Evolutionary conservation across 2,329 filamentous ascomycete species (phyloP), one percentile per base, ranked within the genome.

Genomic region (Clonostachys sp.): DNA sequence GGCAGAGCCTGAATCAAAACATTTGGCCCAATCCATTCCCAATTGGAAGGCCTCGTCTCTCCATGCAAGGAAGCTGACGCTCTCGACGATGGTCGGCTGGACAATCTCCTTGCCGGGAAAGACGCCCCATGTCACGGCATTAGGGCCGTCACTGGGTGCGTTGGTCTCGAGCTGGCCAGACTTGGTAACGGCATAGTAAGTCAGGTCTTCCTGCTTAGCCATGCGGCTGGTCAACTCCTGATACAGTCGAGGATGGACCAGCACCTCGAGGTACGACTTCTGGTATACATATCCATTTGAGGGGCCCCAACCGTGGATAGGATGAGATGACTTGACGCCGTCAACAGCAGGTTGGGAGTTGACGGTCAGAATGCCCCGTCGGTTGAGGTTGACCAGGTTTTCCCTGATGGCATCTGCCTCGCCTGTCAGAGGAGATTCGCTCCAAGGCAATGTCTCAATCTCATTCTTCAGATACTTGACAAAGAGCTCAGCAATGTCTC

Each of bases 11-110:
- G 85, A 76, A 36, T 91, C 82, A 62, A 95, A 90, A 64, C 94
- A 99, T 60, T 89, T 89, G 18, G 89, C 89, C 94, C 94, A 99
- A 62, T 99, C 91, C 49, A 87, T 80, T 47, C 94, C 94, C 10
- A 99, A 79, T 51, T 89, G 83, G 75, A 91, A 99, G 14, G 95
- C 95, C 69, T 99, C 94, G 57, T 99, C 94, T 70, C 95, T 95
- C 94, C 94, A 99, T 3, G 94, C 94, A 46, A 99, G 75, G 79
- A 99, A 99, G 65, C 89, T 95, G 64, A 99, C 86, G 16, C 89
- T 95, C 72, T 99, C 94, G 45, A 99, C 94, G 59, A 99, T 96
- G n/a, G 94, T 99, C 13, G 94, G 94, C 67, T 99, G 94, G n/a
- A 99, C 91, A 62, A 99, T 96, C 68, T 99, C 94, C 66, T 97